Conservation (phyloP, 495 filamentous ascomycete species). For the Melanomma pulvis-pyrius region DNA sequence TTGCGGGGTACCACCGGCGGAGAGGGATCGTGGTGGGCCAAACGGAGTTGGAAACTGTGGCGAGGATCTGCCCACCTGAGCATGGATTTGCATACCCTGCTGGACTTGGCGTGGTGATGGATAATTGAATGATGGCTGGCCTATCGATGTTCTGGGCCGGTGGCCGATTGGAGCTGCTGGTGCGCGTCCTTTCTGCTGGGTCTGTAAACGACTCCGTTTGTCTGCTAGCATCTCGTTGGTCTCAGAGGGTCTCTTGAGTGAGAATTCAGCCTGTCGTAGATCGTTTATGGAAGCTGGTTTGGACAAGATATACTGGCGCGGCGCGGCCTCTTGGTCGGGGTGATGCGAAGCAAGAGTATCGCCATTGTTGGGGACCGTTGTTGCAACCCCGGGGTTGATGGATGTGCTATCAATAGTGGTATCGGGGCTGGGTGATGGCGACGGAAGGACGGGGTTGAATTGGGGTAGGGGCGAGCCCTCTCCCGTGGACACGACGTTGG, state of each 20-base stretch:
- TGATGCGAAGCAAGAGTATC: background rate
- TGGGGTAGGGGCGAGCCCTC: background rate
- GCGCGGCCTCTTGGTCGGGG: background rate
- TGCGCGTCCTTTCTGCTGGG: too few species aligned
- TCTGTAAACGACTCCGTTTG: constrained; percentile 6
- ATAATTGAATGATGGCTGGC: background rate
- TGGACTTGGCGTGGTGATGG: background rate
- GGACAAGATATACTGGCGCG: background rate
- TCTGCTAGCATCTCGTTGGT: background rate
- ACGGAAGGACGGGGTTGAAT: constrained; percentile 21
- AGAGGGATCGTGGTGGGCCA: background rate
- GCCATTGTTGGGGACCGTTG: background rate
- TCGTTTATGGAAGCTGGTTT: background rate
- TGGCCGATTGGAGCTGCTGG: too few species aligned
- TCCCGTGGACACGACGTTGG: constrained; percentile 18
- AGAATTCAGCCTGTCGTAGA: background rate
- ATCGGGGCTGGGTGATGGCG: constrained; percentile 33
- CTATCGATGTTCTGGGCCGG: background rate
- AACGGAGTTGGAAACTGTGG: constrained; percentile 1
- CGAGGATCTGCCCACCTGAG: constrained; percentile 1
- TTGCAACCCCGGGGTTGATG: background rate
- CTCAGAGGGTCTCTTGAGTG: constrained; percentile 8
- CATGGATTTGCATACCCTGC: background rate
- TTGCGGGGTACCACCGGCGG: constrained; percentile 2
- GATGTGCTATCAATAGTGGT: background rate